These are phyloP conservation scores for Arabis alpina DNA, from an alignment of 345 rosid species.

Conservation along the genomic window DNA sequence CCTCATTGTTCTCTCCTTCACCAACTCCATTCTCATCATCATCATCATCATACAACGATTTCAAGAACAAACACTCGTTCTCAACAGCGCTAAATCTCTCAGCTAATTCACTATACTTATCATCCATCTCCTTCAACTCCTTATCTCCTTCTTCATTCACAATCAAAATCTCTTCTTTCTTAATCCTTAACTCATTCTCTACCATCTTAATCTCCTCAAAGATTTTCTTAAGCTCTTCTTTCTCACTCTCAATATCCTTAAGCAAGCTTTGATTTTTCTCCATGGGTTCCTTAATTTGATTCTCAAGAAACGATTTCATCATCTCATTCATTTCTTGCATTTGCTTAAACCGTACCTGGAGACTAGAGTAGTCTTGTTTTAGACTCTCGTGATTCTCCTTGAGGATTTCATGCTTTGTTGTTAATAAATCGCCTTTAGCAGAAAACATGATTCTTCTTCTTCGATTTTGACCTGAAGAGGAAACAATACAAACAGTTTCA, in stretches of 20 bases:
- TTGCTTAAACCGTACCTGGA: neutral
- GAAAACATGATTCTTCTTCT: conserved; percentile 11
- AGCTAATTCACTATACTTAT: conserved; percentile 3
- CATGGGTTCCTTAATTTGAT: conserved; percentile 11
- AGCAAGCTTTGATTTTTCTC: neutral
- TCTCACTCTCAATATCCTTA: conserved; percentile 36
- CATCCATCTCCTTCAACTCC: neutral
- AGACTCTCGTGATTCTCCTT: conserved; percentile 30
- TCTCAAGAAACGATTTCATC: conserved; percentile 10
- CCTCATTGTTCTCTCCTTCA: conserved; percentile 8
- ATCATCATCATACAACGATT: neutral
- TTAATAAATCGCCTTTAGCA: neutral
- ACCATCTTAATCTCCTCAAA: conserved; percentile 20
- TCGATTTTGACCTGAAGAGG: neutral
- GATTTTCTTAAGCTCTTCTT: neutral
- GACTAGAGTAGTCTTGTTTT: conserved; percentile 9
- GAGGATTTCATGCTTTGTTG: conserved; percentile 16
- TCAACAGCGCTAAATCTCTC: neutral
- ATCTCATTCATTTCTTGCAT: neutral
- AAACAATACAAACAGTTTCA: conserved; percentile 14
- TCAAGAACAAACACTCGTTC: neutral
- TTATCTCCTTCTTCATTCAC: neutral
- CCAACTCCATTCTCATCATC: neutral
- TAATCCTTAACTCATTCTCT: neutral
- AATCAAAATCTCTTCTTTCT: conserved; percentile 15